These are phyloP conservation scores for Helicocarpus griseus DNA, from an alignment of 2,329 filamentous ascomycete species.

Conservation along the genomic window DNA sequence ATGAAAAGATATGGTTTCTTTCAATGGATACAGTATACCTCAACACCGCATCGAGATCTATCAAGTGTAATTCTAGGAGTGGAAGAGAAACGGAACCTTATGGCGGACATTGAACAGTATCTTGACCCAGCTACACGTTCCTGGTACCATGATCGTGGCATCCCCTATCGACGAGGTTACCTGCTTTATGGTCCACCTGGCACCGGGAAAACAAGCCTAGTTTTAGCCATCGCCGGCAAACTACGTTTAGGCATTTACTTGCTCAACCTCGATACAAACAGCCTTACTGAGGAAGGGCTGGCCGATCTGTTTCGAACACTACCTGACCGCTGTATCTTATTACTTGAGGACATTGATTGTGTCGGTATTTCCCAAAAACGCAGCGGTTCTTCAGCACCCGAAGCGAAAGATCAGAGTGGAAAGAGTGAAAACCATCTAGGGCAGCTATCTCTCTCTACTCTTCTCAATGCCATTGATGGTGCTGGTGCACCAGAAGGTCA, in stretches of 20 bases:
- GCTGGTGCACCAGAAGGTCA: conserved; percentile 60
- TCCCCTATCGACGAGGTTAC: conserved; percentile 74
- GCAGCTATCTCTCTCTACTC: conserved; percentile 53
- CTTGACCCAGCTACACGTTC: conserved; percentile 18
- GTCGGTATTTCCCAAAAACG: conserved; percentile 55
- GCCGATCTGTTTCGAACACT: conserved; percentile 55
- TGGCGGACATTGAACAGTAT: conserved; percentile 29
- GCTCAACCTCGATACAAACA: conserved; percentile 53
- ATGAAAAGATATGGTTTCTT: background rate
- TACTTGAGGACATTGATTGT: conserved; percentile 67
- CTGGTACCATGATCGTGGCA: conserved; percentile 77
- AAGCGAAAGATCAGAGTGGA: conserved; percentile 12
- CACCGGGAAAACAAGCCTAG: conserved; percentile 82
- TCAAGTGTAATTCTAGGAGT: background rate
- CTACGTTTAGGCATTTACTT: conserved; percentile 77
- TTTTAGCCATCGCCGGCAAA: conserved; percentile 74
- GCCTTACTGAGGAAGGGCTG: conserved; percentile 55
- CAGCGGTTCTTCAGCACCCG: conserved; percentile 19
- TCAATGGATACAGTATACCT: background rate
- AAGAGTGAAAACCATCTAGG: conserved; percentile 16
- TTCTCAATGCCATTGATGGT: conserved; percentile 62
- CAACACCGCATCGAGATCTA: background rate
- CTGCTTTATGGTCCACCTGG: conserved; percentile 72
- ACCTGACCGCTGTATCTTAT: conserved; percentile 59
- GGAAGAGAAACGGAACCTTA: conserved; percentile 16